Conservation (phyloP, 495 filamentous ascomycete species). For the Lepraria neglecta region DNA sequence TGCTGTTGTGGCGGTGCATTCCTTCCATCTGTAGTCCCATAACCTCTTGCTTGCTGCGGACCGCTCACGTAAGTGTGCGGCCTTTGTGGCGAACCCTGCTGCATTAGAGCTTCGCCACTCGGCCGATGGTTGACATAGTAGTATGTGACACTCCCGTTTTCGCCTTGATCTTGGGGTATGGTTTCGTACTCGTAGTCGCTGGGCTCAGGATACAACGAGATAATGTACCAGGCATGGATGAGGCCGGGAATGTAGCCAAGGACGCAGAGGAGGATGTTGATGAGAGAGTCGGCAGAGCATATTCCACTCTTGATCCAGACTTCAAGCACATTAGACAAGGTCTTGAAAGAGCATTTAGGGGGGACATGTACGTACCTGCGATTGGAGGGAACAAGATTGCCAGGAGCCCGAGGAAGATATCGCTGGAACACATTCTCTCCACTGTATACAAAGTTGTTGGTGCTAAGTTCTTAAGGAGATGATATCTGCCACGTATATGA, state of each 20-base stretch:
- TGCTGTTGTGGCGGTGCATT: conserved; percentile 9
- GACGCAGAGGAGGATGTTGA: conserved; percentile 86
- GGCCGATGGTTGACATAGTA: conserved; percentile 57
- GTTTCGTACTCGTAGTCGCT: conserved; percentile 56
- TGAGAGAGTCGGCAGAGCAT: conserved; percentile 87
- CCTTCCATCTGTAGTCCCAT: conserved; percentile 26
- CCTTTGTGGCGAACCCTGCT: conserved; percentile 16
- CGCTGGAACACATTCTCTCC: conserved; percentile 51
- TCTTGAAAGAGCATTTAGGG: conserved; percentile 18
- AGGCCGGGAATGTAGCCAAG: conserved; percentile 90
- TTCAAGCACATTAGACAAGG: conserved; percentile 34
- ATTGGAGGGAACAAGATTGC: conserved; percentile 92
- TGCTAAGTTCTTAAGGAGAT: background rate
- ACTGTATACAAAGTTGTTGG: background rate
- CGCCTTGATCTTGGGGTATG: conserved; percentile 48
- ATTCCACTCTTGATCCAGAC: conserved; percentile 95
- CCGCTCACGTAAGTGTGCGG: conserved; percentile 13
- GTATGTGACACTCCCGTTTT: conserved; percentile 55
- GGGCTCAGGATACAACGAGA: conserved; percentile 76
- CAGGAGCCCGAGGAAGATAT: conserved; percentile 82
- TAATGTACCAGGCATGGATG: conserved; percentile 97
- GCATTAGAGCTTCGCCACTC: conserved; percentile 15
- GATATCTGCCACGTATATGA: background rate
- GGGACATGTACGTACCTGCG: conserved; percentile 57
- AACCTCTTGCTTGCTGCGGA: conserved; percentile 21